phyloP scores from a whole-genome alignment of 805 yeast genomes.

The Saccharomyces mikatae region DNA sequence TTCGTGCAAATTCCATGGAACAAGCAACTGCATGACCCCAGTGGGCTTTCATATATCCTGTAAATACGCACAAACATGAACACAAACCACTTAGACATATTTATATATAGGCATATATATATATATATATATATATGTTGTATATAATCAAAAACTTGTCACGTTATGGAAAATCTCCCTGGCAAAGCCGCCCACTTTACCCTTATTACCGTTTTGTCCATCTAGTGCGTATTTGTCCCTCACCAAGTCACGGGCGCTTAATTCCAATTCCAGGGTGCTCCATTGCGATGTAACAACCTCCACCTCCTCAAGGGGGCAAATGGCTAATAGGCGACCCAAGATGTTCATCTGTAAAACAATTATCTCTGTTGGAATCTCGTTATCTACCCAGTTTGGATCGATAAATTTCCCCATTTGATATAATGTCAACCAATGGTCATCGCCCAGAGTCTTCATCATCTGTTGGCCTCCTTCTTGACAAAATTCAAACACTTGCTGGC shows the following conservation, averaged over 20 bases:
- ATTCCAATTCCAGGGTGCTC: slow-evolving; percentile 41
- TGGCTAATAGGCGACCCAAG: slow-evolving; percentile 42
- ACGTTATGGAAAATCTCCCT: slow-evolving; percentile 4
- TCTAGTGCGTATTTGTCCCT: slow-evolving; percentile 17
- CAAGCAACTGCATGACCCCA: neutral
- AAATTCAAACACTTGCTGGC: slow-evolving; percentile 33
- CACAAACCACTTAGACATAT: neutral
- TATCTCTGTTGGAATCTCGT: slow-evolving; percentile 32
- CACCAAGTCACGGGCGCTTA: slow-evolving; percentile 28
- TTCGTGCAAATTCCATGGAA: slow-evolving; percentile 11
- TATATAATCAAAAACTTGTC: slow-evolving; percentile 1
- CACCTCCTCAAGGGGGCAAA: slow-evolving; percentile 49
- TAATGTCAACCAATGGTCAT: slow-evolving; percentile 57
- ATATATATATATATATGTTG: neutral
- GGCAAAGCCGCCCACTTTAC: neutral
- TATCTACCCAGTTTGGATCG: slow-evolving; percentile 39
- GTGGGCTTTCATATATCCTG: neutral
- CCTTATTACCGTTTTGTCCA: neutral
- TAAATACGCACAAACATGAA: neutral
- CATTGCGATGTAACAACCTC: slow-evolving; percentile 55
- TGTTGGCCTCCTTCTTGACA: slow-evolving; percentile 2
- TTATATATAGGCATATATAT: neutral
- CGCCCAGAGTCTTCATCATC: slow-evolving; percentile 3
- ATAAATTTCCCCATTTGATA: slow-evolving; percentile 62
- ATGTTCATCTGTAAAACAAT: slow-evolving; percentile 47